phyloP scores from a whole-genome alignment of 768 basidiomycete species.

The Trametes elegans region DNA sequence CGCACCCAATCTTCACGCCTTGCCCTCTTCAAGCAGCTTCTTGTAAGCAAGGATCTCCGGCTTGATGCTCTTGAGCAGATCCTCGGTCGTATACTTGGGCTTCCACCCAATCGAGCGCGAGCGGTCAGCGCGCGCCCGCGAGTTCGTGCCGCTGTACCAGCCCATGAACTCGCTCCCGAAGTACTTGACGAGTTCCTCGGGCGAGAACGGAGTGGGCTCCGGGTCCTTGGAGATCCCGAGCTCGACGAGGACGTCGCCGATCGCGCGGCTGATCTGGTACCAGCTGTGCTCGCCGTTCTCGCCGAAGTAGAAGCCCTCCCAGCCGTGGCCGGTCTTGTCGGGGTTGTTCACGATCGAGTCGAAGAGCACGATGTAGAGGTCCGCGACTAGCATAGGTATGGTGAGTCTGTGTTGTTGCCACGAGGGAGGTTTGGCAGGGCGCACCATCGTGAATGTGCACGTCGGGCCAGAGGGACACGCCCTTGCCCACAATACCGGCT shows the following conservation, averaged over 20 bases:
- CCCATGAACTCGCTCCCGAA: slow-evolving; percentile 22
- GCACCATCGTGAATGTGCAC: slow-evolving; percentile 55
- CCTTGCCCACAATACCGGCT: slow-evolving; percentile 55
- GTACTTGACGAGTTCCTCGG: slow-evolving; percentile 42
- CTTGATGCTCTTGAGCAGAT: slow-evolving; percentile 49
- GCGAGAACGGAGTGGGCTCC: slow-evolving; percentile 44
- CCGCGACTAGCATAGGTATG: slow-evolving; percentile 34
- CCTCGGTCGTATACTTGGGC: slow-evolving; percentile 45
- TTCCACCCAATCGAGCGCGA: slow-evolving; percentile 48
- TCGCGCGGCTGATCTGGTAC: slow-evolving; percentile 35
- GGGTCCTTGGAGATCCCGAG: slow-evolving; percentile 31
- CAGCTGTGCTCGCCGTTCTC: slow-evolving; percentile 34
- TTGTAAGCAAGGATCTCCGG: slow-evolving; percentile 38
- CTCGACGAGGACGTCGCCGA: slow-evolving; percentile 35
- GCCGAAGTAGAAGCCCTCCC: slow-evolving; percentile 37
- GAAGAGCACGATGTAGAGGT: slow-evolving; percentile 43
- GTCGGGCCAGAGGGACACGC: slow-evolving; percentile 58
- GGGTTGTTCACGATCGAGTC: slow-evolving; percentile 33
- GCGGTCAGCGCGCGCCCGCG: slow-evolving; percentile 21
- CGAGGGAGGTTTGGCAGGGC: slow-evolving; percentile 2
- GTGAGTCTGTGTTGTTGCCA: neutral
- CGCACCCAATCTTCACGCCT: neutral
- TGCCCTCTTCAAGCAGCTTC: slow-evolving; percentile 4
- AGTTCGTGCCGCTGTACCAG: slow-evolving; percentile 28
- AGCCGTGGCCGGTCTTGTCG: slow-evolving; percentile 30